phyloP scores from a whole-genome alignment of 176 grass and related monocot species.

The Cenchrus americanus region DNA sequence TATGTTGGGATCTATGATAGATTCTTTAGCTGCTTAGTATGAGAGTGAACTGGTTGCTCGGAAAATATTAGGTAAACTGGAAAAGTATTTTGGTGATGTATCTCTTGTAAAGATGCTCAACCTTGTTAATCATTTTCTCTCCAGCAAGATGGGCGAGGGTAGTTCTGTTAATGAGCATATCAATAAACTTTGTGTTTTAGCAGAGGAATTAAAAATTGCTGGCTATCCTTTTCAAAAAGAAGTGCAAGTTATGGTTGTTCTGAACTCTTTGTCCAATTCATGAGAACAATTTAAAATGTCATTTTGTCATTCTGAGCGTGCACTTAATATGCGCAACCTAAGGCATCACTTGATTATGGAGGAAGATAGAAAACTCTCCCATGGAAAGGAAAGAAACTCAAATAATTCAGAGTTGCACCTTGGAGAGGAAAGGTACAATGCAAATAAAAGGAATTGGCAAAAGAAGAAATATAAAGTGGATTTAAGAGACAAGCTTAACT shows the following conservation, averaged over 20 bases:
- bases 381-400: not conserved
- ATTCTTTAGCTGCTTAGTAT: constrained; percentile 3
- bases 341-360: not conserved
- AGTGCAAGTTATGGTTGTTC: not conserved
- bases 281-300: not conserved
- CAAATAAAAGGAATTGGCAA: not conserved
- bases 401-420: constrained; percentile 9
- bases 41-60: not conserved
- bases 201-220: not conserved
- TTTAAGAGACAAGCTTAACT: not conserved
- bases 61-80: not conserved
- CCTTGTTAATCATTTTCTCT: constrained; percentile 1
- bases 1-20: constrained; percentile 8
- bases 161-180: not conserved
- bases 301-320: not conserved
- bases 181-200: not conserved
- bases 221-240: not conserved
- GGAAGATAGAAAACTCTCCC: not conserved
- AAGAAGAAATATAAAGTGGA: not conserved
- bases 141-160: not conserved
- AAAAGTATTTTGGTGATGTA: not conserved
- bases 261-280: not conserved
- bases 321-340: not conserved
- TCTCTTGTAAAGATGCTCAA: not conserved
- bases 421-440: not conserved